Evolutionary conservation across 352 stramenopile genomes (phyloP).

Genomic region (Globisporangium yorkense): DNA sequence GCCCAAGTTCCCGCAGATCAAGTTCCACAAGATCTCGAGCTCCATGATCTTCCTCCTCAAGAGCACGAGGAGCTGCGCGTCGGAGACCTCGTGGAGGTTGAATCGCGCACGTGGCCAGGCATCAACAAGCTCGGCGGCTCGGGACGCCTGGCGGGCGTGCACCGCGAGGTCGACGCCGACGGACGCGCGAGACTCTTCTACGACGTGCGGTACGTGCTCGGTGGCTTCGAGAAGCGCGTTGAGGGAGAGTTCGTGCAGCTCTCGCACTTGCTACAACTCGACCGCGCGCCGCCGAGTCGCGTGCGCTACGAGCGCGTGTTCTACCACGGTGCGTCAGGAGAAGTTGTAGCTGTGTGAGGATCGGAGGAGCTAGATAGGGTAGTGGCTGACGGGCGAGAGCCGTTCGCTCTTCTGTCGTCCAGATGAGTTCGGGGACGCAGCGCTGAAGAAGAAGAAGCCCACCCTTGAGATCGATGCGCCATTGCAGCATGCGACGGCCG

Average conservation of each 20-base stretch:
- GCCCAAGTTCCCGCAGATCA: background rate
- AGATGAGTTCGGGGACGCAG: slow-evolving; percentile 58
- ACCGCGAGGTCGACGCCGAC: slow-evolving; percentile 20
- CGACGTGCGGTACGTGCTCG: slow-evolving; percentile 78
- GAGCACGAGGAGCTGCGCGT: slow-evolving; percentile 1
- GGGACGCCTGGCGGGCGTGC: slow-evolving; percentile 43
- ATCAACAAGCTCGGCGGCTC: slow-evolving; percentile 85
- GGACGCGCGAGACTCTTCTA: slow-evolving; percentile 38
- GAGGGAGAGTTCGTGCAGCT: slow-evolving; percentile 60
- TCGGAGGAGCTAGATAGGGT: background rate
- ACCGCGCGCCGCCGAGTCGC: slow-evolving; percentile 31
- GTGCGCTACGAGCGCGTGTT: slow-evolving; percentile 38
- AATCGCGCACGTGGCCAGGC: slow-evolving; percentile 75
- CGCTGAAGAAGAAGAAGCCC: slow-evolving; percentile 21
- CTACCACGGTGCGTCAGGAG: slow-evolving; percentile 37
- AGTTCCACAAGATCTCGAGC: background rate
- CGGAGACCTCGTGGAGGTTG: slow-evolving; percentile 49
- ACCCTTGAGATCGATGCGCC: background rate
- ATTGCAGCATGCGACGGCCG: background rate
- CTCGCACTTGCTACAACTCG: slow-evolving; percentile 32
- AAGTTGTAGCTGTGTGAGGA: background rate
- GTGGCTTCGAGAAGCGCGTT: slow-evolving; percentile 71
- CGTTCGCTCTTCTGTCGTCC: background rate
- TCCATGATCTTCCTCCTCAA: background rate
- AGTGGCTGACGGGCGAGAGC: background rate